Base-by-base conservation (phyloP, 495 filamentous ascomycete species). In the Ascodesmis nigricans region DNA sequence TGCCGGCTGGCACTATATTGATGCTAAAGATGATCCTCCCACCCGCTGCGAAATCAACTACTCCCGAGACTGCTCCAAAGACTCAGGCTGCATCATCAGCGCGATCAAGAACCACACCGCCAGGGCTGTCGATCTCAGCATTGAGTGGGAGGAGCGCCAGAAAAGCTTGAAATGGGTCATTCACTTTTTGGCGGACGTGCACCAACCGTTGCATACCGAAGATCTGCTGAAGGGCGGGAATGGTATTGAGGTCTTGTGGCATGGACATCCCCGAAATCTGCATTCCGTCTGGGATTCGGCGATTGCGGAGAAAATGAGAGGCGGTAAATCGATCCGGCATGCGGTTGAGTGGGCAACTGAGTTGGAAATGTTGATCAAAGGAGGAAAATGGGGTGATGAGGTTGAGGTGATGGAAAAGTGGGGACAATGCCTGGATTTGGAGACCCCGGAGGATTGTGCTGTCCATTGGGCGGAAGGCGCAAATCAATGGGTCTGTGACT, bases 1-100 rank as follows among this genome's bases (percentile, higher is more conserved):
- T 5, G 55, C 53, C n/a, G 59, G 59, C 11, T 69, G 71, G 52
- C 73, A 78, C 55, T 78, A 63, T 58, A 77, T 78, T 54, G 73
- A 78, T 47, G 70, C 73, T 7, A 56, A 69, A 30, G 73, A 78
- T 58, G 43, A 52, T 35, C 73, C 73, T 23, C 73, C 73, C 0
- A 24, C 41, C 4, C 55, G 48, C 22, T 78, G 73, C 55, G 62
- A 55, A 32, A 63, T 78, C 27, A 58, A 66, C 42, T 71, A 59
- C 38, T 45, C 54, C 6, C 60, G 73, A 19, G 73, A 78, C 55
- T 78, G 73, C 49, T 32, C 40, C 7, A 62, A 62, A 5, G 41
- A 47, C 1, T 55, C 58, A 9, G 71, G 71, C 11, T 78, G 73
- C 49, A 58, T 73, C 26, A 62, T 78, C 41, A 60, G 50, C 38